phyloP scores from a whole-genome alignment of 208 protist genomes.

The Trypanosoma grayi region DNA sequence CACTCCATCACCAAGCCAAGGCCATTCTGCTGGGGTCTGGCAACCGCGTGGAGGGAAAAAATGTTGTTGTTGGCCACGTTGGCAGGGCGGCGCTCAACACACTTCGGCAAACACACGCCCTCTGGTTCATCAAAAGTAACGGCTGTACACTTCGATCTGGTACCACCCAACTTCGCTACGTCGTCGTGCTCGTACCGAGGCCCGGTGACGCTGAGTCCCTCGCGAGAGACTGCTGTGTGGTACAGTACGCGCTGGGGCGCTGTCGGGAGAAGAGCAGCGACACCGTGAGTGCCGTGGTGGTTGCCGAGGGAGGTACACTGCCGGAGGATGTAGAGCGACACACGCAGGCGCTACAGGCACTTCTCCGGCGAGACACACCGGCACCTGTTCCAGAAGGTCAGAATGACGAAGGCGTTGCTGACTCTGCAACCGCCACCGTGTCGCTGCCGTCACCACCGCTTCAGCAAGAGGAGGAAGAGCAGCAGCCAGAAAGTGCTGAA shows the following conservation, averaged over 20 bases:
- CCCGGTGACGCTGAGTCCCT: slow-evolving; percentile 1
- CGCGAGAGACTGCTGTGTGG: slow-evolving; percentile 12
- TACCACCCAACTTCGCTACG: slow-evolving; percentile 37
- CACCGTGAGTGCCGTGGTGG: slow-evolving; percentile 16
- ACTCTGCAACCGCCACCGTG: neutral
- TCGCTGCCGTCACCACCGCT: neutral
- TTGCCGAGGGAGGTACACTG: slow-evolving; percentile 12
- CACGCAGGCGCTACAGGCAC: neutral
- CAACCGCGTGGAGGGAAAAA: slow-evolving; percentile 51
- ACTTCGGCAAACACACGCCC: slow-evolving; percentile 23
- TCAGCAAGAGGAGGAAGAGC: neutral
- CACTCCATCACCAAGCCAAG: slow-evolving; percentile 35
- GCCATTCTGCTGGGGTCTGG: slow-evolving; percentile 60
- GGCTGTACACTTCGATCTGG: slow-evolving; percentile 44
- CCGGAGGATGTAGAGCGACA: slow-evolving; percentile 14
- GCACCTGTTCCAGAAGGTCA: neutral
- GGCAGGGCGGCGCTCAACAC: slow-evolving; percentile 26
- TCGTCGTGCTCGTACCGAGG: slow-evolving; percentile 31
- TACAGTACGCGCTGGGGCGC: slow-evolving; percentile 22
- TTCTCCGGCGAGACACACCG: neutral
- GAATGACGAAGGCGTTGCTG: neutral
- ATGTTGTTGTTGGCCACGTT: slow-evolving; percentile 38
- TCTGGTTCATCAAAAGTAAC: slow-evolving; percentile 71
- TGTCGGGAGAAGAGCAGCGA: slow-evolving; percentile 15
- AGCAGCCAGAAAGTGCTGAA: neutral